Percentiles rank a stretch among this genome's conserved stretches.
Evolutionary conservation across 495 filamentous ascomycete genomes (phyloP).

Genomic region (Symbiotaphrina buchneri): DNA sequence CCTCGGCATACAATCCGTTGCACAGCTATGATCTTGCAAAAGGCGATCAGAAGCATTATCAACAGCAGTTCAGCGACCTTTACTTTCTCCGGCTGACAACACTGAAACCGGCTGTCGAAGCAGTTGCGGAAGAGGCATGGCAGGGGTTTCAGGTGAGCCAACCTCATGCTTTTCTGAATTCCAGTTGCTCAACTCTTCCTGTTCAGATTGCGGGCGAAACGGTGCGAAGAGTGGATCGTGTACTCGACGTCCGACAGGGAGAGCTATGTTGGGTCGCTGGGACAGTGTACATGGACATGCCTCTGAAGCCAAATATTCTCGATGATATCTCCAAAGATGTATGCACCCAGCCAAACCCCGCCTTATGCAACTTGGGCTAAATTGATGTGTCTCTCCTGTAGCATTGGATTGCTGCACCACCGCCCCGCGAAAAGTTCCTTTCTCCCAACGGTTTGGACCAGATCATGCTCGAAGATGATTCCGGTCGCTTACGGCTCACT

Average conservation of each 20-base stretch:
- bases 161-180: slow-evolving; percentile 1
- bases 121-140: slow-evolving; percentile 54
- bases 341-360: slow-evolving; percentile 10
- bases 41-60: slow-evolving; percentile 49
- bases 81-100: slow-evolving; percentile 83
- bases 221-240: slow-evolving; percentile 54
- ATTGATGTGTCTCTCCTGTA: slow-evolving; percentile 10
- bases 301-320: slow-evolving; percentile 87
- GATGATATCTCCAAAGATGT: slow-evolving; percentile 89
- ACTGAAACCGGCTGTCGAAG: slow-evolving; percentile 66
- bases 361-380: background rate
- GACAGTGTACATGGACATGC: slow-evolving; percentile 94
- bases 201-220: slow-evolving; percentile 50
- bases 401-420: slow-evolving; percentile 74
- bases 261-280: slow-evolving; percentile 89
- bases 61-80: slow-evolving; percentile 92
- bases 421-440: slow-evolving; percentile 54
- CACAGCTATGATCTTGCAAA: slow-evolving; percentile 48
- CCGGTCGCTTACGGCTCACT: slow-evolving; percentile 65
- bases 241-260: slow-evolving; percentile 88
- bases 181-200: background rate
- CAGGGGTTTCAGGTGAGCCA: slow-evolving; percentile 34
- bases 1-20: slow-evolving; percentile 53
- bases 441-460: slow-evolving; percentile 31
- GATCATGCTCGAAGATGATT: slow-evolving; percentile 88